Percentiles rank a stretch among this genome's conserved stretches.
Evolutionary conservation across 2,329 filamentous ascomycete species (phyloP).

Genomic region (Plenodomus tracheiphilus): DNA sequence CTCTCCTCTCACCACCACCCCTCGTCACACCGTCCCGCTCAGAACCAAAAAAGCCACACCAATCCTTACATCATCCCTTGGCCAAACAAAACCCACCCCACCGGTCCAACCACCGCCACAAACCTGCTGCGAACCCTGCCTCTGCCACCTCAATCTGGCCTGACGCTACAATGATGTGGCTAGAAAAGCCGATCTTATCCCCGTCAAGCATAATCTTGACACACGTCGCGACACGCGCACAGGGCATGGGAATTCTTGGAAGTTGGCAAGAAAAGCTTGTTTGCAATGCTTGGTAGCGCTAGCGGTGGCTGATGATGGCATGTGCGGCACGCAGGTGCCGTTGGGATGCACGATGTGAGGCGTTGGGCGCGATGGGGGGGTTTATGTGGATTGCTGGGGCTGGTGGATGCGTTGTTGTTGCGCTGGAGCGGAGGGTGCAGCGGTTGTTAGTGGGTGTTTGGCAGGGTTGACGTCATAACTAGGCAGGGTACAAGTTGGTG

Average conservation of each 20-base stretch:
- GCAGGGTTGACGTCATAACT: background rate
- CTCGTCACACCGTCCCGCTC: constrained; percentile 5
- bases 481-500: too few species aligned
- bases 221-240: background rate
- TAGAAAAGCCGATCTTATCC: constrained; percentile 8
- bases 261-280: constrained; percentile 32
- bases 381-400: background rate
- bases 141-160: background rate
- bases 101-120: constrained; percentile 27
- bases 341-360: constrained; percentile 4
- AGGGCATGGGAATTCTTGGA: constrained; percentile 12
- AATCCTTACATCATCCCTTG: constrained; percentile 20
- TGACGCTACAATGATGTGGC: constrained; percentile 9
- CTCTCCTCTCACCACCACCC: constrained; percentile 1
- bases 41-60: constrained; percentile 6
- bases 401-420: too few species aligned
- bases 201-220: constrained; percentile 9
- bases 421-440: too few species aligned
- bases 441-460: too few species aligned
- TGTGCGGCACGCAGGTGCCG: constrained; percentile 5
- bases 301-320: constrained; percentile 29
- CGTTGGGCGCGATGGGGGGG: background rate
- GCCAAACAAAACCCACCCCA: constrained; percentile 13
- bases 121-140: constrained; percentile 32
- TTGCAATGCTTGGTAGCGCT: constrained; percentile 19